phyloP scores from a whole-genome alignment of 2,329 filamentous ascomycete genomes.

The Alternaria alternata region DNA sequence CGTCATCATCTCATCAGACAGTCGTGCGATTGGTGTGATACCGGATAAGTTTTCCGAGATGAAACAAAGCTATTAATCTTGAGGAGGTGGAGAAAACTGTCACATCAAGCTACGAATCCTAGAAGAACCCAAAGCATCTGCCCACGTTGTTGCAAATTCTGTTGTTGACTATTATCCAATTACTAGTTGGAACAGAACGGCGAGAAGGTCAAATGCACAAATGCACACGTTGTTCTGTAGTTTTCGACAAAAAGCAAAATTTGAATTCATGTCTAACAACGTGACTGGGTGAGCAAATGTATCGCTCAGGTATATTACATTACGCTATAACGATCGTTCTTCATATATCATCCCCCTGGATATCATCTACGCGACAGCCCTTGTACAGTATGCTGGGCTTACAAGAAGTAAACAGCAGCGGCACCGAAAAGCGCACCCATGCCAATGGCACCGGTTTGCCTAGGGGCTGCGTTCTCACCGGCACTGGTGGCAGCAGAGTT shows the following conservation, averaged over 20 bases:
- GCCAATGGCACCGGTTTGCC: constrained; percentile 54
- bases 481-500: constrained; percentile 29
- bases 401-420: constrained; percentile 48
- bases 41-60: neutral
- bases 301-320: constrained; percentile 12
- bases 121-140: neutral
- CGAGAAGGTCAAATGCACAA: neutral
- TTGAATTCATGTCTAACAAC: neutral
- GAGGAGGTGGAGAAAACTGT: neutral
- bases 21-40: neutral
- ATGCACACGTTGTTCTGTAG: neutral
- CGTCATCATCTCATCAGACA: neutral
- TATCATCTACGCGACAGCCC: neutral
- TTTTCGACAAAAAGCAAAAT: neutral
- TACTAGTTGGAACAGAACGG: neutral
- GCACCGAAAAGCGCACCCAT: constrained; percentile 59
- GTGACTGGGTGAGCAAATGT: neutral
- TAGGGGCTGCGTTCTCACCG: constrained; percentile 31
- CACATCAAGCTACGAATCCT: neutral
- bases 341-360: neutral
- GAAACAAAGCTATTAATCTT: neutral
- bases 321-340: constrained; percentile 13
- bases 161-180: neutral
- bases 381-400: neutral
- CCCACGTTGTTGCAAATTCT: neutral